Conservation (phyloP, 2,329 filamentous ascomycete genomes). For the Penicillium nordicum region DNA sequence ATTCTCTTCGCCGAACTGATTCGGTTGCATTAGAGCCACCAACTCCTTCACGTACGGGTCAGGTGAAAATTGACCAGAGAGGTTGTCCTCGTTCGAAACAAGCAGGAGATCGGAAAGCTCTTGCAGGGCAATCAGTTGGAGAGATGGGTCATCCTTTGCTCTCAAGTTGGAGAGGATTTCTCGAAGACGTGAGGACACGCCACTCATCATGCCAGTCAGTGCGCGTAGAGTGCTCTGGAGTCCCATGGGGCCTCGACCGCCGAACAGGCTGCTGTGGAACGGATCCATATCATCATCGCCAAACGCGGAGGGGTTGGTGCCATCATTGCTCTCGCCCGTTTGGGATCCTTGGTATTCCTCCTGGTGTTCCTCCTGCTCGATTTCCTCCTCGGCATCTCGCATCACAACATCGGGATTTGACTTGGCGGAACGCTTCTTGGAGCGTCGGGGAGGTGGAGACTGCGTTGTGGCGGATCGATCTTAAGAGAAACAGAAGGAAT, state of each 20-base stretch:
- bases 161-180: conserved; percentile 73
- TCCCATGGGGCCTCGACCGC: conserved; percentile 60
- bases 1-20: conserved; percentile 83
- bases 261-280: conserved; percentile 62
- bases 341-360: conserved; percentile 57
- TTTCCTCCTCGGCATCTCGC: conserved; percentile 63
- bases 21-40: conserved; percentile 84
- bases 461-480: conserved; percentile 36
- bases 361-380: conserved; percentile 38
- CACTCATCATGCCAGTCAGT: conserved; percentile 86
- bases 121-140: conserved; percentile 88
- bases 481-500: conserved; percentile 16
- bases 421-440: conserved; percentile 54
- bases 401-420: conserved; percentile 66
- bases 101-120: conserved; percentile 90
- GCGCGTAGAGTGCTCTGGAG: conserved; percentile 80
- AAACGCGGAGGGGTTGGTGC: conserved; percentile 50
- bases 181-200: conserved; percentile 73
- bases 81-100: conserved; percentile 93
- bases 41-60: conserved; percentile 95
- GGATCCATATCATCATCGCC: conserved; percentile 60
- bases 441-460: conserved; percentile 41
- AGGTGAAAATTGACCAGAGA: conserved; percentile 90
- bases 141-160: conserved; percentile 77
- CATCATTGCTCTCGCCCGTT: conserved; percentile 64